A percentile compares a stretch with the other conserved stretches of the same genome.
Evolutionary conservation across 2,329 filamentous ascomycete species (phyloP).

Genomic region (Pseudogymnoascus sp.): DNA sequence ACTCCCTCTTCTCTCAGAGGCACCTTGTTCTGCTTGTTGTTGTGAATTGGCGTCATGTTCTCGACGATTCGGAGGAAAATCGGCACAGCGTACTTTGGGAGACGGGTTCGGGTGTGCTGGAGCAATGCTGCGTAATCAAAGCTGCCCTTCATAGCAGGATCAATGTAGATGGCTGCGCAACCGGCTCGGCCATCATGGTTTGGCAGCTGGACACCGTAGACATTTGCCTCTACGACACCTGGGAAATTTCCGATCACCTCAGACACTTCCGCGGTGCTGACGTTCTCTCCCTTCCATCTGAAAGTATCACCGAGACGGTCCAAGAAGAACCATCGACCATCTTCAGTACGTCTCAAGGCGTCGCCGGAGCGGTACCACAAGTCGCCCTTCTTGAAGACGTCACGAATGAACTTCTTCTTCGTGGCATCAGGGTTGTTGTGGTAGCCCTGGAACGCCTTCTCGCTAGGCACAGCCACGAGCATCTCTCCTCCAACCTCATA

Average conservation of each 20-base stretch:
- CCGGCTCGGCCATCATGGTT: conserved; percentile 62
- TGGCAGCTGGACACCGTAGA: conserved; percentile 60
- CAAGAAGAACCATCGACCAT: conserved; percentile 62
- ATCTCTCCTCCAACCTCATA: conserved; percentile 71
- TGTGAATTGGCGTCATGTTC: conserved; percentile 55
- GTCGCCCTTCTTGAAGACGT: conserved; percentile 61
- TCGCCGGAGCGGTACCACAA: conserved; percentile 63
- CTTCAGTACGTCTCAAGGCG: conserved; percentile 49
- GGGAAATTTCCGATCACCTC: conserved; percentile 53
- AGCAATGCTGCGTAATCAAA: conserved; percentile 57
- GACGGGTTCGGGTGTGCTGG: conserved; percentile 45
- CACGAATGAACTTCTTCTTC: conserved; percentile 52
- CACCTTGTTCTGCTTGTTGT: conserved; percentile 75
- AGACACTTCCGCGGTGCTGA: conserved; percentile 58
- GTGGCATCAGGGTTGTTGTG: conserved; percentile 60
- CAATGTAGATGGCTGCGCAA: conserved; percentile 54
- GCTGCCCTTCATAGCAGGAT: conserved; percentile 34
- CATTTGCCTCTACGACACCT: conserved; percentile 56
- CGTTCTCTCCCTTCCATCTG: conserved; percentile 65
- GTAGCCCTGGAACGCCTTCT: conserved; percentile 59
- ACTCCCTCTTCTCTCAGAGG: conserved; percentile 60
- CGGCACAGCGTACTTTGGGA: conserved; percentile 69
- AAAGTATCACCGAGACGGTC: conserved; percentile 67
- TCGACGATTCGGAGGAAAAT: conserved; percentile 60
- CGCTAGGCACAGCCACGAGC: conserved; percentile 50